Percentiles rank a stretch among this genome's conserved stretches.
phyloP scores from a whole-genome alignment of 2,329 filamentous ascomycete genomes.

The Colletotrichum cereale region DNA sequence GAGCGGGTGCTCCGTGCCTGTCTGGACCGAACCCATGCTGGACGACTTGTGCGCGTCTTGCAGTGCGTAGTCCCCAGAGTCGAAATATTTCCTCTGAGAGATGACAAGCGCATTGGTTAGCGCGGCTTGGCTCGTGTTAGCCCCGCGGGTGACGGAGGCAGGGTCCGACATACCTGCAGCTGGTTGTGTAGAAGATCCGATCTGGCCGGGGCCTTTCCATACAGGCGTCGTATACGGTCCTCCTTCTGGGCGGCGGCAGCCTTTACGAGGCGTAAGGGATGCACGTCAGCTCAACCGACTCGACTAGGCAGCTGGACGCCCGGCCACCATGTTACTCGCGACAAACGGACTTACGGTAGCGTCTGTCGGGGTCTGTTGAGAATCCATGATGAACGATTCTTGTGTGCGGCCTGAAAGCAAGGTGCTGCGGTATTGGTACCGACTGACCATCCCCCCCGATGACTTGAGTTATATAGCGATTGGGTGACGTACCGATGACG shows the following conservation, averaged over 20 bases:
- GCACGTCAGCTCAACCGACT: not conserved
- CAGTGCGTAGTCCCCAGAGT: not conserved
- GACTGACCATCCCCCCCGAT: not conserved
- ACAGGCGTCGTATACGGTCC: not conserved
- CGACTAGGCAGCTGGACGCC: not conserved
- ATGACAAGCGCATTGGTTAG: not conserved
- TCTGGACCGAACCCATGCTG: not conserved
- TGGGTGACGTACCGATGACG: constrained; percentile 9
- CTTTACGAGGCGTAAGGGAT: not conserved
- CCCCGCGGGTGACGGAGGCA: not conserved
- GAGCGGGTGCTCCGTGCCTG: not conserved
- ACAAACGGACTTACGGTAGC: not conserved
- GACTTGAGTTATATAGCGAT: not conserved
- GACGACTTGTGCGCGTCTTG: not conserved
- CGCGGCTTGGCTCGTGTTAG: constrained; percentile 3
- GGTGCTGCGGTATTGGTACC: not conserved
- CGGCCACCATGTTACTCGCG: not conserved
- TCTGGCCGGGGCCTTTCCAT: not conserved
- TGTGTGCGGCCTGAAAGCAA: not conserved
- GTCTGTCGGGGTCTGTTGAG: not conserved
- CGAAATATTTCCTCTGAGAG: not conserved
- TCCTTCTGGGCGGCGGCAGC: not conserved
- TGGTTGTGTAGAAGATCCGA: constrained; percentile 4
- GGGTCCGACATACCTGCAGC: constrained; percentile 6
- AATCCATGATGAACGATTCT: not conserved